phyloP scores from a whole-genome alignment of 2,329 filamentous ascomycete genomes.

The Curvularia sp. region DNA sequence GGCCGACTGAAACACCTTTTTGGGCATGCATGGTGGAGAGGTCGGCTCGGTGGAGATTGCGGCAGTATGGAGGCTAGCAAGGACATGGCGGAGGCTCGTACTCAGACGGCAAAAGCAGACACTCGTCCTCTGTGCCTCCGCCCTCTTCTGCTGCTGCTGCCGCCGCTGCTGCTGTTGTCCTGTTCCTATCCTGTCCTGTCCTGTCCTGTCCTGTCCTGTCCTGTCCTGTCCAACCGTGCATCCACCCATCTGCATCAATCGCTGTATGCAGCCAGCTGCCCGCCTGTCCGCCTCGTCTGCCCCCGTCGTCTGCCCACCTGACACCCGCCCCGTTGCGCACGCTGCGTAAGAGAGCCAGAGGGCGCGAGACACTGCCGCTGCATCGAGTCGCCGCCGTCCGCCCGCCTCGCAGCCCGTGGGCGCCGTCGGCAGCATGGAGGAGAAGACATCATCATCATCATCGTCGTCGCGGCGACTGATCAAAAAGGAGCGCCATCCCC shows the following conservation, averaged over 20 bases:
- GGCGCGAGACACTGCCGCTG: no score
- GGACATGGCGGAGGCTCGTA: constrained; percentile 8
- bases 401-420: constrained; percentile 1
- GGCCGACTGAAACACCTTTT: constrained; percentile 16
- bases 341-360: no score
- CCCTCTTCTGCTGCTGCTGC: not conserved
- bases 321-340: no score
- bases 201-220: not conserved
- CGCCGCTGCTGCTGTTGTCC: constrained; percentile 2
- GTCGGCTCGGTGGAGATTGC: constrained; percentile 9
- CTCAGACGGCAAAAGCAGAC: constrained; percentile 7
- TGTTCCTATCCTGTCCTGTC: not conserved
- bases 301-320: not conserved
- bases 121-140: not conserved
- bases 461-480: constrained; percentile 23
- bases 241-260: no score
- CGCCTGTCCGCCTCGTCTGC: not conserved
- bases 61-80: constrained; percentile 11
- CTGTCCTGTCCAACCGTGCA: no score
- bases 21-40: constrained; percentile 12
- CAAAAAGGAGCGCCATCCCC: constrained; percentile 30
- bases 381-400: constrained; percentile 10
- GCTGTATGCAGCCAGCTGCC: not conserved
- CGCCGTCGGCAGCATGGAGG: constrained; percentile 23
- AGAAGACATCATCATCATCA: no score